phyloP scores from a whole-genome alignment of 352 stramenopile species.

The Plasmopara viticola region DNA sequence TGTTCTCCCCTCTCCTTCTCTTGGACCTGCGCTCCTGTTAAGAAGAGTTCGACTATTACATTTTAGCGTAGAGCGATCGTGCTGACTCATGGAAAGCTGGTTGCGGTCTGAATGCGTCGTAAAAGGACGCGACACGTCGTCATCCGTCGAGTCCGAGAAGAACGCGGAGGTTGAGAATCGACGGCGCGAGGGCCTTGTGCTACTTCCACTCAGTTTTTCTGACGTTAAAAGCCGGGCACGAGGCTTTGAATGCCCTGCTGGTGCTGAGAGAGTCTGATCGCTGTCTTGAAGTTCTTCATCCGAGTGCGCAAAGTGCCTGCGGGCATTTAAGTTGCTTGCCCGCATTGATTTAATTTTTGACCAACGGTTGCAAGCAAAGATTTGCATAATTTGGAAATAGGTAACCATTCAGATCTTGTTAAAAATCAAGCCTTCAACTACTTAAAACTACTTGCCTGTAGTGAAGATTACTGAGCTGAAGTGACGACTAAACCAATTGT shows the following conservation, averaged over 20 bases:
- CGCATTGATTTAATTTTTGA: slow-evolving; percentile 10
- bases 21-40: slow-evolving; percentile 11
- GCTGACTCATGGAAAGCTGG: slow-evolving; percentile 17
- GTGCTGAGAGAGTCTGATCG: slow-evolving; percentile 52
- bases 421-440: neutral
- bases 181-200: slow-evolving; percentile 4
- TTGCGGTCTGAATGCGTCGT: slow-evolving; percentile 1
- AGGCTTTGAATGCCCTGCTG: slow-evolving; percentile 7
- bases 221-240: slow-evolving; percentile 14
- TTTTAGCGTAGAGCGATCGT: neutral
- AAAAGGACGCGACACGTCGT: slow-evolving; percentile 26
- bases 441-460: neutral
- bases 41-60: slow-evolving; percentile 1
- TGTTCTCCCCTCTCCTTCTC: slow-evolving; percentile 1
- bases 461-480: slow-evolving; percentile 30
- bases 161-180: slow-evolving; percentile 42
- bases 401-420: neutral
- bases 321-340: slow-evolving; percentile 5
- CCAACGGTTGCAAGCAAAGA: slow-evolving; percentile 11
- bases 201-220: slow-evolving; percentile 8
- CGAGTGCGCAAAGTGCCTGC: slow-evolving; percentile 40
- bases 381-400: slow-evolving; percentile 3
- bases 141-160: slow-evolving; percentile 70
- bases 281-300: slow-evolving; percentile 57
- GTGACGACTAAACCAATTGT: slow-evolving; percentile 93